Evolutionary conservation across 164 flowering plant genomes (phyloP).

Genomic region (Piper longum): DNA sequence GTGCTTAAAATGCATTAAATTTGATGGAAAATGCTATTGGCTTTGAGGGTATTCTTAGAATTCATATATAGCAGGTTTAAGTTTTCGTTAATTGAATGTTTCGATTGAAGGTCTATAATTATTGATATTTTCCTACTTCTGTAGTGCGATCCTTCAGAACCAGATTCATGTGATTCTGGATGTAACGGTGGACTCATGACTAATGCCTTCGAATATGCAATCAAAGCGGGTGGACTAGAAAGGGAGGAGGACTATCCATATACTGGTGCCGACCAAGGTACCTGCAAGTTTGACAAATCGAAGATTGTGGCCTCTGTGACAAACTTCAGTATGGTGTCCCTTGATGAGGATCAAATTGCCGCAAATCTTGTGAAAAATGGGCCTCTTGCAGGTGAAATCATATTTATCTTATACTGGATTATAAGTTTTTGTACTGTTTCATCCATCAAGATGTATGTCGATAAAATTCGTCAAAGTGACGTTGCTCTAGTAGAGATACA

Average conservation of each 20-base stretch:
- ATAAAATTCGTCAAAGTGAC: slow-evolving; percentile 3
- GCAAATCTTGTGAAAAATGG: slow-evolving; percentile 92
- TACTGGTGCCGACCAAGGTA: slow-evolving; percentile 59
- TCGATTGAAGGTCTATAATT: slow-evolving; percentile 70
- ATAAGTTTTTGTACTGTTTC: neutral
- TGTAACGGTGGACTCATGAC: slow-evolving; percentile 97
- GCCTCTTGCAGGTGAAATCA: slow-evolving; percentile 67
- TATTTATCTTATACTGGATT: neutral
- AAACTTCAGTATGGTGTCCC: slow-evolving; percentile 85
- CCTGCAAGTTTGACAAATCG: slow-evolving; percentile 81
- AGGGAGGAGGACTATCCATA: slow-evolving; percentile 90
- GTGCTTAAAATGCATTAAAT: too few relatives aligned
- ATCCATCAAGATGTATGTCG: neutral
- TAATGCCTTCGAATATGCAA: slow-evolving; percentile 77
- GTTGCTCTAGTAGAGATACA: neutral
- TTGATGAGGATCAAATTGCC: slow-evolving; percentile 89
- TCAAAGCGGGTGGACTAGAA: slow-evolving; percentile 87
- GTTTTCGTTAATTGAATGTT: slow-evolving; percentile 61
- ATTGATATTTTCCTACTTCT: slow-evolving; percentile 19
- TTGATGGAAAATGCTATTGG: neutral
- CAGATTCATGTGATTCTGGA: slow-evolving; percentile 71
- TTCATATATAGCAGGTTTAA: slow-evolving; percentile 83
- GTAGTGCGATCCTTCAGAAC: slow-evolving; percentile 92
- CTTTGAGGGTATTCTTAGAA: slow-evolving; percentile 60
- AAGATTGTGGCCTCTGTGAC: slow-evolving; percentile 73